Evolutionary conservation across 768 basidiomycete species (phyloP).

Genomic region (Panellus pusillus): DNA sequence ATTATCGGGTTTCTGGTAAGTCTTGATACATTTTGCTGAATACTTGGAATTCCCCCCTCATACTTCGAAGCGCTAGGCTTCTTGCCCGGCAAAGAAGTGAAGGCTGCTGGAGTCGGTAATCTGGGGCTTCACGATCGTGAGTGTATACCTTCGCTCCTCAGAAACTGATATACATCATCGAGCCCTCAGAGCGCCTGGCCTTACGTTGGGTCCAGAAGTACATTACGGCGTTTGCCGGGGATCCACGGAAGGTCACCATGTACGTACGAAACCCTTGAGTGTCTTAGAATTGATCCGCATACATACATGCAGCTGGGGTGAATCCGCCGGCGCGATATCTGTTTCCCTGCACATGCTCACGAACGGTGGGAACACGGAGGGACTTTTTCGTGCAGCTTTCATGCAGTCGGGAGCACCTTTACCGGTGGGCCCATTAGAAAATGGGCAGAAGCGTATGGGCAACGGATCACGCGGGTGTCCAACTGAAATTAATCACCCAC

Average conservation of each 20-base stretch:
- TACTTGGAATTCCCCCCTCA: not conserved
- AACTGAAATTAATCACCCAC: not conserved
- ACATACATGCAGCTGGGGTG: conserved; percentile 43
- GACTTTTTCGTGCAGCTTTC: conserved; percentile 49
- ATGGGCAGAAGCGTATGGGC: conserved; percentile 38
- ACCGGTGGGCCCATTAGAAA: conserved; percentile 43
- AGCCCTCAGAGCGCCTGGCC: conserved; percentile 48
- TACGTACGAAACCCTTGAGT: conserved; percentile 20
- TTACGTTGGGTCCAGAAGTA: conserved; percentile 65
- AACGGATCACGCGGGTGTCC: too few relatives aligned
- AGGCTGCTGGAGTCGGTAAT: conserved; percentile 47
- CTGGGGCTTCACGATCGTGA: conserved; percentile 60
- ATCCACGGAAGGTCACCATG: conserved; percentile 55
- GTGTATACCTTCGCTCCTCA: conserved; percentile 13
- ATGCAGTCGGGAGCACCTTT: conserved; percentile 52
- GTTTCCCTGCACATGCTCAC: conserved; percentile 50
- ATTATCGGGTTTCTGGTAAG: conserved; percentile 37
- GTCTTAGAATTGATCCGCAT: not conserved
- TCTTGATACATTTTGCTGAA: not conserved
- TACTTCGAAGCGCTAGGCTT: conserved; percentile 41
- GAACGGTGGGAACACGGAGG: conserved; percentile 43
- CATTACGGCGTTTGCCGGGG: conserved; percentile 63
- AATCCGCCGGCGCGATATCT: conserved; percentile 58
- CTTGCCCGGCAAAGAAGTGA: conserved; percentile 43
- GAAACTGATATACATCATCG: not conserved